Base-by-base conservation (phyloP, 768 basidiomycete genomes). In the Russula lepida region DNA sequence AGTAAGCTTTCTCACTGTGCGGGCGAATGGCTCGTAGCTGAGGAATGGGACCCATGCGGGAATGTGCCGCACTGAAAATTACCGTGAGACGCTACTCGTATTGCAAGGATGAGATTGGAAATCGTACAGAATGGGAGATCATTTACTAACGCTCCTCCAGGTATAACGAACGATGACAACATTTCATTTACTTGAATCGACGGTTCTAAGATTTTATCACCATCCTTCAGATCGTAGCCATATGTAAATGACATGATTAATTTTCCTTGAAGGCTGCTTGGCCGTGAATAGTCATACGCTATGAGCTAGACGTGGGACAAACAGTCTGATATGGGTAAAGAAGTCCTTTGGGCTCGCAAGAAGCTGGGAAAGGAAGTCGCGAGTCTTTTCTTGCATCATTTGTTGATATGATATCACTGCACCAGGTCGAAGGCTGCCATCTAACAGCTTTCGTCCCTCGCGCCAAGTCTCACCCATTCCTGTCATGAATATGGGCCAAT, bases 41-140 rank as follows among this genome's bases (percentile, higher is more conserved):
- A 49, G 17, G 4, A 23, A 49, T 15, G 48, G 48, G 11, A 49
- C 17, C 48, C 48, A 49, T 5, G 48, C 28, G 30, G 23, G 48
- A 21, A 28, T 49, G 28, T 49, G 28, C 8, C 48, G 48, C 28
- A 49, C 48, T 49, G 17, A 30, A 8, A 6, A 39, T 17, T 2
- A n/a, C n/a, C 2, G 23, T 61, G 19, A 35, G 37, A 15, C 4
- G 3, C 30, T 17, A n/a, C n/a, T n/a, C n/a, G 9, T 35, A 30
- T 15, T n/a, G 9, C 7, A 12, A 19, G 1, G 17, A 33, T 21
- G 21, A 25, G 23, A 23, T 37, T 2, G 21, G 5, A 1, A 13
- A 12, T 5, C 57, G 11, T n/a, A 64, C 63, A 35, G n/a, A 64
- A 50, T 33, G 63, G 63, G 28, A 64, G n/a, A 9, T 48, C 27